Percentiles rank a stretch among this genome's conserved stretches.
phyloP scores from a whole-genome alignment of 1,139 yeast genomes.

The Saccharomyces hybrid region DNA sequence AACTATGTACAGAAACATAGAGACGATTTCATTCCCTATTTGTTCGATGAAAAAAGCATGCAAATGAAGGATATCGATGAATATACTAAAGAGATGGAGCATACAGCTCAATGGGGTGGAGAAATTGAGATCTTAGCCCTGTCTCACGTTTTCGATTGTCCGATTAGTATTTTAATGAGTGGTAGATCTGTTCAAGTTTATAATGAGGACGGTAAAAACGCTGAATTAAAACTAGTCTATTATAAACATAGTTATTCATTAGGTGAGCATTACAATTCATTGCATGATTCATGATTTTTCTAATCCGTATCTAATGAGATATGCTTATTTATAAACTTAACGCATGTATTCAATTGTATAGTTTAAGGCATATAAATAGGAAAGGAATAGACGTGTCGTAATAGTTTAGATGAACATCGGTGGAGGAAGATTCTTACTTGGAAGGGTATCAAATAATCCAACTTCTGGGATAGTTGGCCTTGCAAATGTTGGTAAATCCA shows the following conservation, averaged over 20 bases:
- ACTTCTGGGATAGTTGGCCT: conserved; percentile 43
- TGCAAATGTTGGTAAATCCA: conserved; percentile 46
- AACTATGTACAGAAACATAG: conserved; percentile 53
- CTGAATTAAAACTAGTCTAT: conserved; percentile 64
- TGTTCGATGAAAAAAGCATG: conserved; percentile 70
- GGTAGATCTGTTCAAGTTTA: conserved; percentile 58
- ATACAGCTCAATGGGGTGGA: conserved; percentile 92
- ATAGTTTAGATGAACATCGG: conserved; percentile 3
- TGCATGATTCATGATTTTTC: conserved; percentile 39
- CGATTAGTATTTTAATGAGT: conserved; percentile 68
- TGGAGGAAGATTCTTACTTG: conserved; percentile 14
- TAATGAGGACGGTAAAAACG: conserved; percentile 46
- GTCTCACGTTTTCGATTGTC: conserved; percentile 57
- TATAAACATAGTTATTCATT: conserved; percentile 81
- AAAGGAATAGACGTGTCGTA: not conserved
- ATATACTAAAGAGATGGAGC: conserved; percentile 61
- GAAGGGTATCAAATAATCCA: conserved; percentile 26
- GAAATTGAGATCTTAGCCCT: conserved; percentile 85
- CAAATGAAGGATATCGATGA: conserved; percentile 56
- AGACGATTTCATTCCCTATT: conserved; percentile 71
- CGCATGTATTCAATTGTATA: not conserved
- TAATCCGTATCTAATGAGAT: conserved; percentile 1
- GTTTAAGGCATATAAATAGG: not conserved
- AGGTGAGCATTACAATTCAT: conserved; percentile 92
- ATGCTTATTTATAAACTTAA: conserved; percentile 1